Percentiles rank a stretch among this genome's conserved stretches.
Conservation (phyloP, 2,329 filamentous ascomycete genomes). For the Microascus cirrosus region DNA sequence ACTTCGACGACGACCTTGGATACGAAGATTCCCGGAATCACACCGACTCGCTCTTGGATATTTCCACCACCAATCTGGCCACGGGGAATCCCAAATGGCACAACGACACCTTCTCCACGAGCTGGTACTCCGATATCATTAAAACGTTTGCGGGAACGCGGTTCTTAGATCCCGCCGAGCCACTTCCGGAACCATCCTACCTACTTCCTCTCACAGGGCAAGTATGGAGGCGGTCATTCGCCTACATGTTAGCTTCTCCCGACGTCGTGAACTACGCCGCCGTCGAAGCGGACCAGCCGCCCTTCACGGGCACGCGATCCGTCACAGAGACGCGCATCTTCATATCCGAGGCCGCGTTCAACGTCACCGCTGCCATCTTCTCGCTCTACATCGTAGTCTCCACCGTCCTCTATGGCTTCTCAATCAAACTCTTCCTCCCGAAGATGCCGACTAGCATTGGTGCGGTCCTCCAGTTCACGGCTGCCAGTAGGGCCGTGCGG, state of each 20-base stretch:
- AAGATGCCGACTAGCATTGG: slow-evolving; percentile 40
- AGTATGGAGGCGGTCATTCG: slow-evolving; percentile 15
- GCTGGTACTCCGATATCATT: slow-evolving; percentile 38
- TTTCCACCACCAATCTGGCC: slow-evolving; percentile 7
- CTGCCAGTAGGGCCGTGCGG: slow-evolving; percentile 28
- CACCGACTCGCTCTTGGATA: slow-evolving; percentile 6
- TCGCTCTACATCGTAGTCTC: slow-evolving; percentile 29
- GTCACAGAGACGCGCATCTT: slow-evolving; percentile 31
- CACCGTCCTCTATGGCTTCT: slow-evolving; percentile 25
- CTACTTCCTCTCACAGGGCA: slow-evolving; percentile 10
- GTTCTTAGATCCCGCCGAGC: slow-evolving; percentile 18
- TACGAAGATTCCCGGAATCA: slow-evolving; percentile 9
- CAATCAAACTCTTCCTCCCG: slow-evolving; percentile 31
- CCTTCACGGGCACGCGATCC: slow-evolving; percentile 8
- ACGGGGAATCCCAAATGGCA: slow-evolving; percentile 23
- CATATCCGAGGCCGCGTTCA: slow-evolving; percentile 31
- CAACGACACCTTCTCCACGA: slow-evolving; percentile 28
- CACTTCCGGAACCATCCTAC: slow-evolving; percentile 10
- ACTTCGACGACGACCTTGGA: slow-evolving; percentile 8
- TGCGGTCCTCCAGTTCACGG: slow-evolving; percentile 32
- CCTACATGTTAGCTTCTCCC: slow-evolving; percentile 9
- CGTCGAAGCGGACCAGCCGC: slow-evolving; percentile 12
- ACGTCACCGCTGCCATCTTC: slow-evolving; percentile 30
- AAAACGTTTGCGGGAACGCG: slow-evolving; percentile 14
- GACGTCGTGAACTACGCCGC: slow-evolving; percentile 29